Base-by-base conservation (phyloP, 2,329 filamentous ascomycete species). In the Fusarium palustre region DNA sequence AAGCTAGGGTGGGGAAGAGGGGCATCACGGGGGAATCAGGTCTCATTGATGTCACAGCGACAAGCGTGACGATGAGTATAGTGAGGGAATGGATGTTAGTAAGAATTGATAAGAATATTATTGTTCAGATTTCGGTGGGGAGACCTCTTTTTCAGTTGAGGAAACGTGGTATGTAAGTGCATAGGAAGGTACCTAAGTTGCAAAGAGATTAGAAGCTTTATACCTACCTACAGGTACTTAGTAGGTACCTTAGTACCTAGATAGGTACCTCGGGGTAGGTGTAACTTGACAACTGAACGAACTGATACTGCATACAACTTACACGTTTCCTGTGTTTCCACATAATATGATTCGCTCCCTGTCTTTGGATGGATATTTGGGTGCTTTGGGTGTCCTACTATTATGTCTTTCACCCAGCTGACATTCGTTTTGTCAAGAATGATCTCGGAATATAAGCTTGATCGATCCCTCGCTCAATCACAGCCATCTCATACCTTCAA, bases 1-100 rank as follows among this genome's bases (percentile, higher is more conserved):
- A 24, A 18, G 42, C n/a, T 31, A 46, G 43, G 31, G 63, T 69
- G 64, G 57, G 49, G 55, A 65, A 24, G 62, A 70, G 62, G 66
- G 69, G 62, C 66, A 67, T 70, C 12, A 34, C 53, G 60, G 52
- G 36, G 33, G 33, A 47, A 20, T 33, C 22, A 34, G 25, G 39
- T 49, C 25, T 48, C 42, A 42, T 34, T 68, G 58, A 66, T 66
- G 66, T 61, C 60, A 69, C 46, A 7, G 31, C 34, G 10, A 25
- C 36, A n/a, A 41, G 24, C 31, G 25, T 45, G 36, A 30, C 9
- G 18, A 46, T 55, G 20, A 28, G 31, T 34, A 50, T 30, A 46
- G 24, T 15, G 18, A 47, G 25, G 20, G 43, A 30, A 46, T 15
- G 7, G n/a, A 47, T 48, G 45, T 54, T 50, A 38, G 64, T 42